Base-by-base conservation (phyloP, 305 asterid genomes). In the Solanum aculeatissimum region DNA sequence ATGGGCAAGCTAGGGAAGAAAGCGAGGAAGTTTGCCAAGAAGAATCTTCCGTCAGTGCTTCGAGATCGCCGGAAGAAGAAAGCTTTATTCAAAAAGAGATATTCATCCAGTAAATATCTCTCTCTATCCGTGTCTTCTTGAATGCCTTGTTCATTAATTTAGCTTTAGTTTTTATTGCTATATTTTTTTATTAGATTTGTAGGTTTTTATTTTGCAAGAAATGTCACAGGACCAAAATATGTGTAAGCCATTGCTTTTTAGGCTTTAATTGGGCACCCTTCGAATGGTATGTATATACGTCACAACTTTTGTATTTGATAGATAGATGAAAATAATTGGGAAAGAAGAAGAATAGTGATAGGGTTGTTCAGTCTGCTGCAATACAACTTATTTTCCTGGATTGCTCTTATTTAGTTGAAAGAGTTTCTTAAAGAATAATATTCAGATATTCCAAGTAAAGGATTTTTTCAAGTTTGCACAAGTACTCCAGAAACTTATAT, bases 1-100 rank as follows among this genome's bases (percentile, higher is more conserved):
- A 94, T 95, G 98, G 97, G 94, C 83, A 97, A 97, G 88, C 91
- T 97, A 16, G 98, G 99, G 83, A 95, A 93, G 93, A 97, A 95
- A 87, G 98, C 98, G 35, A 89, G 99, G 87, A 97, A 97, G 83
- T 97, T 95, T 60, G 98, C 99, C 75, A 95, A 95, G 93, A 97
- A 95, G 92, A 90, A 97, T 88, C 98, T 97, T 70, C 98, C 87
- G 80, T 91, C 97, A 2, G 97, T 95, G 75, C 92, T 93, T 87
- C 91, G 87, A 83, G 87, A 87, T 66, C 90, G 95, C 87, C 92
- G 98, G 40, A 94, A 97, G 88, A 89, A 88, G 2, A 95, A 95
- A 87, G 93, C 92, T 87, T 69, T 91, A 32, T 91, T 91, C 94
- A 97, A 93, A 91, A 94, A 87, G 89, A 93, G 85, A 89, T 71